These are phyloP conservation scores for Acanthamoeba royreba DNA, from an alignment of 208 protist genomes.

Conservation along the genomic window DNA sequence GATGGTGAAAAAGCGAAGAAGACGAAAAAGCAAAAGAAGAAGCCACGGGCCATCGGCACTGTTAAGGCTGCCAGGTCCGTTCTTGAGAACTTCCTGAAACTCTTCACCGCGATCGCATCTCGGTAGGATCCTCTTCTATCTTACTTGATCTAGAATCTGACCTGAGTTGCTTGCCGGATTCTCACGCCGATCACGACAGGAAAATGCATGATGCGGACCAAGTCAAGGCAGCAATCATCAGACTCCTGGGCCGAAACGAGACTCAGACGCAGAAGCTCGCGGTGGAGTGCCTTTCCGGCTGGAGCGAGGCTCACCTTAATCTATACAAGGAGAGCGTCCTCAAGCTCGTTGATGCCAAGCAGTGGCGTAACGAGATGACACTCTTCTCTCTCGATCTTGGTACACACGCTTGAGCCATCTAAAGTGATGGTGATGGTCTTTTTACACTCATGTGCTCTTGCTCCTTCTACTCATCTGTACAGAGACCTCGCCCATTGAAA, in stretches of 20 bases:
- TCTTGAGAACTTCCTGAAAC: not conserved
- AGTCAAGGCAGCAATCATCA: not conserved
- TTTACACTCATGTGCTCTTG: too few species aligned
- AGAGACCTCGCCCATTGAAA: not conserved
- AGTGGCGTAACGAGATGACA: slow-evolving; percentile 19
- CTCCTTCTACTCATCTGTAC: not conserved
- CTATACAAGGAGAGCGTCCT: slow-evolving; percentile 35
- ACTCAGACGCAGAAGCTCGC: slow-evolving; percentile 28
- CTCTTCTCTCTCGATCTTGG: slow-evolving; percentile 27
- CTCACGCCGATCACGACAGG: not conserved
- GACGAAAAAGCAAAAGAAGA: not conserved
- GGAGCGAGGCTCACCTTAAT: slow-evolving; percentile 12
- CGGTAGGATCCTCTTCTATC: not conserved
- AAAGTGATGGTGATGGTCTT: too few species aligned
- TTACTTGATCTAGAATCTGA: not conserved
- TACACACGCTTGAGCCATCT: not conserved
- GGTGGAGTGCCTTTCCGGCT: slow-evolving; percentile 40
- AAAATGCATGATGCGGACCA: not conserved
- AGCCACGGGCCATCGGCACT: not conserved
- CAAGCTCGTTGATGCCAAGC: slow-evolving; percentile 10
- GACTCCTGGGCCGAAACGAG: slow-evolving; percentile 15
- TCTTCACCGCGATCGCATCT: not conserved
- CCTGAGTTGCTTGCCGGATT: not conserved
- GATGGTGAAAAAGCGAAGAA: not conserved
- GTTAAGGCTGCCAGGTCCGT: not conserved